Evolutionary conservation across 257 asterid species (phyloP), one percentile per base, ranked within the genome.

Genomic region (Osmanthus fragrans): DNA sequence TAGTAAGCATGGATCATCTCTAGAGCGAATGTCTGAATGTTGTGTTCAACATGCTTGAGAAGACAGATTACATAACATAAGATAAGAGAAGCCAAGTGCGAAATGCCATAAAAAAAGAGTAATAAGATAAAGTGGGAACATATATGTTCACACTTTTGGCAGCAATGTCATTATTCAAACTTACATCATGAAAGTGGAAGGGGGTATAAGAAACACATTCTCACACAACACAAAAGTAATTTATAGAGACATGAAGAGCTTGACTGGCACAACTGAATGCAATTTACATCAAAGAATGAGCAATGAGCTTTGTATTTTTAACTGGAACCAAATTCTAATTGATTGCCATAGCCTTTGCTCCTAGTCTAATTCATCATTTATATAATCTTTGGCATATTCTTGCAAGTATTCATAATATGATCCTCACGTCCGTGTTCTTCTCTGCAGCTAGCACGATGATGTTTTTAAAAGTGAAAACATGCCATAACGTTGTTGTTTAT

Each of bases 1-100:
- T 34, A 79, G 77, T 37, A 34, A 65, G 67, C 63, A 71, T 76
- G 73, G 73, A 56, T 49, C 71, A 29, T 39, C 34, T 23, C 74
- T 8, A 9, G 1, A 64, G 45, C 45, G 36, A 70, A 33, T 70
- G 54, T 49, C 40, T 64, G 54, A 74, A 21, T 47, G 70, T 29
- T 79, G 25, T 37, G 70, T 29, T 79, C 56, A 68, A 75, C 18
- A 15, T 18, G 77, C 30, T 56, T 68, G 18, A 56, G 12, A 67
- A 75, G 29, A 74, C 42, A 80, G 70, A 72, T 37, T 60, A 64
- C 51, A 64, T 32, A 4, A 16, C 34, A 70, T 33, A 29, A 25
- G 29, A 70, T 33, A 29, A 25, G 29, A 70, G n/a, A 70, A 30
- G 69, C 47, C 15, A 40, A 15, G 3, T 3, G 0, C 3, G 34